Conservation (phyloP, 192 early-diverging fungal species). For the Mortierella antarctica region DNA sequence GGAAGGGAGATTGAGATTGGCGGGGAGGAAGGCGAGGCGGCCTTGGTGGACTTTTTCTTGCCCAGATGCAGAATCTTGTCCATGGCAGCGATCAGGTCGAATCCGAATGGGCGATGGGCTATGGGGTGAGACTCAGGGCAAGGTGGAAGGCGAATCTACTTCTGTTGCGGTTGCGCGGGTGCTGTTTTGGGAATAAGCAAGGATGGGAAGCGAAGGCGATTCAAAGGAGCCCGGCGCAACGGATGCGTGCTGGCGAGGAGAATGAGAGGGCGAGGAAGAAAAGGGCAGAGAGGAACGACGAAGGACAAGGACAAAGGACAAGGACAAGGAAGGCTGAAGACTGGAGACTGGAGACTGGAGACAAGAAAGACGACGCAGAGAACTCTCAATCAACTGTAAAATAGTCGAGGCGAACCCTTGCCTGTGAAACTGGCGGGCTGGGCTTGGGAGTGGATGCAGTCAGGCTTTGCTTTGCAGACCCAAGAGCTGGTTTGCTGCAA, state of each 20-base stretch:
- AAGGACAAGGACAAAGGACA: background rate
- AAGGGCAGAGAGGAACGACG: background rate
- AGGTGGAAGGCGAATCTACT: slow-evolving; percentile 30
- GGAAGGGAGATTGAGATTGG: slow-evolving; percentile 2
- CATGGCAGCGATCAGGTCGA: slow-evolving; percentile 14
- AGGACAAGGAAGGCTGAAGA: background rate
- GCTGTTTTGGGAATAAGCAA: slow-evolving; percentile 10
- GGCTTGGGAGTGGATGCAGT: no score
- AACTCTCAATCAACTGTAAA: no score
- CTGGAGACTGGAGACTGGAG: no score
- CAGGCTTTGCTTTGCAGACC: no score
- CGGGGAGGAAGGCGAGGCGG: slow-evolving; percentile 12
- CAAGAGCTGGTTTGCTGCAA: no score
- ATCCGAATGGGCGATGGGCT: background rate
- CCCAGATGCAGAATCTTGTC: slow-evolving; percentile 14
- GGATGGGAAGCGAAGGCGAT: background rate
- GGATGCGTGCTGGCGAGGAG: background rate
- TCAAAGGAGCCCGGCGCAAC: background rate
- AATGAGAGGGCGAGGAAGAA: background rate
- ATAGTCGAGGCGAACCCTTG: no score
- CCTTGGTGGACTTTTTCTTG: slow-evolving; percentile 22
- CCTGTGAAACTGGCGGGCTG: no score
- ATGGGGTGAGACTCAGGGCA: slow-evolving; percentile 18
- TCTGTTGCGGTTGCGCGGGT: background rate
- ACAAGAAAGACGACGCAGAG: no score